Base-by-base conservation (phyloP, 768 basidiomycete species). In the Botryobasidium botryosum region DNA sequence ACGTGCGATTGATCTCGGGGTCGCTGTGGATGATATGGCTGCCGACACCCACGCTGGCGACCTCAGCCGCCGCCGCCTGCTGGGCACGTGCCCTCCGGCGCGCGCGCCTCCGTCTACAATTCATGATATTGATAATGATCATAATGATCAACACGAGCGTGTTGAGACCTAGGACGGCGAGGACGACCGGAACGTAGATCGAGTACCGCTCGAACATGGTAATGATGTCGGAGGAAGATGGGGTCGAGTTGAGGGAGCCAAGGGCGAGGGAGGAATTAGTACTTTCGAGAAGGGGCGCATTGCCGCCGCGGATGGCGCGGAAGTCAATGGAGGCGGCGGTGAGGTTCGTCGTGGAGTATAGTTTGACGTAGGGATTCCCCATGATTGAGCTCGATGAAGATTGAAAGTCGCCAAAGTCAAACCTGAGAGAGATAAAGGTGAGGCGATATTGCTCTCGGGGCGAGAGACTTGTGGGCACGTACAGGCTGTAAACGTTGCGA, bases 401-500 rank as follows among this genome's bases (percentile, higher is more conserved):
- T 55, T 76, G 71, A 52, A 73, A 84, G 61, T 87, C 80, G 20
- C 84, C 84, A 56, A 79, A 88, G 37, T 55, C 54, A 23, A 50
- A 43, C 17, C 49, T 50, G 28, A 20, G 24, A 23, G 42, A 8
- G 17, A 48, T 21, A 4, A 23, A 45, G 15, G 29, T 13, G 26
- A 20, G 26, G 12, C 18, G 10, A n/a, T 13, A 13, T 6, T 44
- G 20, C 13, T 8, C n/a, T 36, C 5, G 5, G 5, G 24, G 12
- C 6, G 8, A 28, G 20, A 25, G 35, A 13, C 12, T 24, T 15
- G 47, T 45, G 39, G 46, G 47, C 59, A 86, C 79, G 58, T 85
- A 88, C 45, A 88, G 62, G 6, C 80, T 71, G 59, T 87, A 87
- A 31, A 86, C 63, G 13, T 81, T 80, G 47, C 85, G 82, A 48